Evolutionary conservation across 148 eudicot genomes (phyloP).

Genomic region (Linanthus parryae): DNA sequence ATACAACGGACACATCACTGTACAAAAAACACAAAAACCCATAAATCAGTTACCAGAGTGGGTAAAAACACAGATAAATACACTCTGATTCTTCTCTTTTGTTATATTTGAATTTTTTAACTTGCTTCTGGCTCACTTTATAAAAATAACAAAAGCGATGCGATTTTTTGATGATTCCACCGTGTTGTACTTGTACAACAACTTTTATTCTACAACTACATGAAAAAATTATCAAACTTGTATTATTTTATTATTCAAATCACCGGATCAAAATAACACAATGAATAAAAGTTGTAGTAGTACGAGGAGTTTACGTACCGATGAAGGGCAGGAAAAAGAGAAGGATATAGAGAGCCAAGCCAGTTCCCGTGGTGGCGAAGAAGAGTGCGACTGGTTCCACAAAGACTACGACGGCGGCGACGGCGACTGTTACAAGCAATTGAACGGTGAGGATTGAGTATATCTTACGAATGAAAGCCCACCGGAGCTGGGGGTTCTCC

Average conservation of each 20-base stretch:
- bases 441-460: slow-evolving; percentile 54
- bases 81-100: too few relatives aligned
- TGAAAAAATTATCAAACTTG: background rate
- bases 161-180: too few relatives aligned
- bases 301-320: slow-evolving; percentile 15
- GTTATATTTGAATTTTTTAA: too few relatives aligned
- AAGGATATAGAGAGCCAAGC: slow-evolving; percentile 39
- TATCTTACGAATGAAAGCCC: slow-evolving; percentile 64
- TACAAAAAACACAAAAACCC: background rate
- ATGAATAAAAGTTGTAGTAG: background rate
- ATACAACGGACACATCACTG: slow-evolving; percentile 44
- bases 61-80: too few relatives aligned
- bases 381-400: slow-evolving; percentile 34
- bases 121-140: too few relatives aligned
- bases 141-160: too few relatives aligned
- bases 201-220: too few relatives aligned
- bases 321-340: slow-evolving; percentile 49
- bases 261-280: background rate
- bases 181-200: too few relatives aligned
- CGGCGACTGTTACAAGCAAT: slow-evolving; percentile 41
- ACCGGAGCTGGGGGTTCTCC: slow-evolving; percentile 49
- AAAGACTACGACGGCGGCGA: slow-evolving; percentile 50
- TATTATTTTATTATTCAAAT: background rate
- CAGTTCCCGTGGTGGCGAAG: slow-evolving; percentile 34
- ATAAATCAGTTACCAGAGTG: background rate